A percentile compares a stretch with the other conserved stretches of the same genome.
Evolutionary conservation across 164 flowering plant species (phyloP).

Genomic region (Houttuynia cordata): DNA sequence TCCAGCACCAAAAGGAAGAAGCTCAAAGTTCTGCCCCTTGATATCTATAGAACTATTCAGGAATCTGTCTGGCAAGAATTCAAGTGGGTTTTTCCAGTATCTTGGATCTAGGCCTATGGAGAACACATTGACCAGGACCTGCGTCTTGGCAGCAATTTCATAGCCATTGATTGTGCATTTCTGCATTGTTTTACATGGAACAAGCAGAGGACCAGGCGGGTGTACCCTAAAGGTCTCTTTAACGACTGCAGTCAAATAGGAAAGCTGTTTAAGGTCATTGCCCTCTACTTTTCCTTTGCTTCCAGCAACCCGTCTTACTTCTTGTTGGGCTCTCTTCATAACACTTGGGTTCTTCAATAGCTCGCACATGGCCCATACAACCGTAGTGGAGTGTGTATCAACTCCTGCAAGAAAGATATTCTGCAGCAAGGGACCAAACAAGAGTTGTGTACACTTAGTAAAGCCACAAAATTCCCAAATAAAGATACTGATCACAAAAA

Average conservation of each 20-base stretch:
- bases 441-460: too few relatives aligned
- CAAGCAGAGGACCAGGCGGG: neutral
- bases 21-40: conserved; percentile 18
- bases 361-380: neutral
- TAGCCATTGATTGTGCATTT: conserved; percentile 9
- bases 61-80: conserved; percentile 31
- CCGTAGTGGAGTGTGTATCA: neutral
- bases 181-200: neutral
- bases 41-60: conserved; percentile 6
- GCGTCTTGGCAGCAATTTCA: conserved; percentile 9
- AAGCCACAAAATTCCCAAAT: too few relatives aligned
- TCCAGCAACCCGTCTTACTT: too few relatives aligned
- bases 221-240: conserved; percentile 1
- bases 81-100: conserved; percentile 22
- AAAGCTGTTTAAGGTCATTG: too few relatives aligned
- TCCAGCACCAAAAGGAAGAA: conserved; percentile 28
- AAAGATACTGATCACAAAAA: too few relatives aligned
- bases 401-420: neutral
- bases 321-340: too few relatives aligned
- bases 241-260: neutral
- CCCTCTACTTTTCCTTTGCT: too few relatives aligned
- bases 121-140: conserved; percentile 12
- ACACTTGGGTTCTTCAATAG: neutral
- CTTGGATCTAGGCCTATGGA: conserved; percentile 24
- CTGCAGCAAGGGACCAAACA: too few relatives aligned